phyloP scores from a whole-genome alignment of 2,329 filamentous ascomycete genomes.

The Nemania bipapillata region DNA sequence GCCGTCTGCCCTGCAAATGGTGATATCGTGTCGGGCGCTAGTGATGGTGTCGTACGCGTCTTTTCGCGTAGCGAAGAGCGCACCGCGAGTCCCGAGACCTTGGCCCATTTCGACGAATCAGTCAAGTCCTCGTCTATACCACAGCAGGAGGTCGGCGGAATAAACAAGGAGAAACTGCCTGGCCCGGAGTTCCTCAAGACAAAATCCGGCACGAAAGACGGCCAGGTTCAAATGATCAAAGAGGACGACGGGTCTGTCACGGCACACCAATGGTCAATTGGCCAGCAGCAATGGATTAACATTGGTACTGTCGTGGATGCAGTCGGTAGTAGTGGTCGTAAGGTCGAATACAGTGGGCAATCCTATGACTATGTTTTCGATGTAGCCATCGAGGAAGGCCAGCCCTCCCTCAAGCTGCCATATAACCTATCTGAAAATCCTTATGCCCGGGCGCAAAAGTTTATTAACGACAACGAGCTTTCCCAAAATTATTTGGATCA shows the following conservation, averaged over 20 bases:
- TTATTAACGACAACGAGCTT: constrained; percentile 87
- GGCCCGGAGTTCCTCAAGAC: constrained; percentile 85
- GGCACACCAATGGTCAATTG: constrained; percentile 85
- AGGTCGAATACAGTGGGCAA: constrained; percentile 80
- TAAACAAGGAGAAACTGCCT: constrained; percentile 92
- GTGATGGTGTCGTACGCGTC: constrained; percentile 84
- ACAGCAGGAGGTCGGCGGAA: constrained; percentile 80
- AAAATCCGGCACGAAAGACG: constrained; percentile 92
- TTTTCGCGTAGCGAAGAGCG: constrained; percentile 80
- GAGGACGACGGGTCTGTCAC: constrained; percentile 83
- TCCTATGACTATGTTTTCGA: constrained; percentile 98
- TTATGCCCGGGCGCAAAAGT: constrained; percentile 90
- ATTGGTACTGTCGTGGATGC: constrained; percentile 95
- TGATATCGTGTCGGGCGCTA: constrained; percentile 93
- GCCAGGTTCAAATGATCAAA: constrained; percentile 91
- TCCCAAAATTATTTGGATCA: constrained; percentile 89
- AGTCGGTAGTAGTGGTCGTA: constrained; percentile 82
- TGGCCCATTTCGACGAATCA: constrained; percentile 81
- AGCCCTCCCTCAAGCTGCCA: constrained; percentile 90
- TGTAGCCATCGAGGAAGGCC: constrained; percentile 94
- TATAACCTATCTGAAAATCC: constrained; percentile 93
- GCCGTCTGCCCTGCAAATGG: constrained; percentile 83
- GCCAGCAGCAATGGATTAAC: constrained; percentile 79
- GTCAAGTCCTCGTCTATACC: constrained; percentile 87
- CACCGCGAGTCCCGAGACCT: constrained; percentile 73